phyloP scores from a whole-genome alignment of 2,329 filamentous ascomycete genomes.

The Pseudopyrenochaeta lycopersici region DNA sequence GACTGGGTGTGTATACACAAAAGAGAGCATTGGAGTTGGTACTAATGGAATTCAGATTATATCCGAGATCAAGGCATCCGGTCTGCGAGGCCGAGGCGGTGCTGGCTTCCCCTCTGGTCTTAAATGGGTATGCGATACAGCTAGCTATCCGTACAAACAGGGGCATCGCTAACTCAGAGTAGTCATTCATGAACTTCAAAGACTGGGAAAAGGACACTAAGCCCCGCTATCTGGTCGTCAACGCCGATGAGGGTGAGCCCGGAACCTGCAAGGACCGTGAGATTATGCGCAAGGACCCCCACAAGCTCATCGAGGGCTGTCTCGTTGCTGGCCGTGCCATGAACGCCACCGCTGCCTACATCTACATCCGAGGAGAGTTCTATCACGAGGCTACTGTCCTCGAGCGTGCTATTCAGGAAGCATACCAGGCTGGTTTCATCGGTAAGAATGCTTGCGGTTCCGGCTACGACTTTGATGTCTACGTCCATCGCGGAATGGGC shows the following conservation, averaged over 20 bases:
- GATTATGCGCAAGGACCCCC: conserved; percentile 99
- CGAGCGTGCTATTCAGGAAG: conserved; percentile 96
- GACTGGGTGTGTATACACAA: conserved; percentile 74
- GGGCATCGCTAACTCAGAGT: conserved; percentile 31
- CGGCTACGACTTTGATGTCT: conserved; percentile 98
- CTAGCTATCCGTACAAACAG: conserved; percentile 1
- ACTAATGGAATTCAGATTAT: conserved; percentile 73
- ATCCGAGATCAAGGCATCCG: conserved; percentile 94
- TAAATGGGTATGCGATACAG: conserved; percentile 81
- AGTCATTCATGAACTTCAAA: conserved; percentile 99
- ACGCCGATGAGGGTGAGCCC: conserved; percentile 97
- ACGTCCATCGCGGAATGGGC: conserved; percentile 93
- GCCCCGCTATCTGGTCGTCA: conserved; percentile 96
- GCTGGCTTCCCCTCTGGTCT: conserved; percentile 97
- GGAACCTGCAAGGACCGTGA: conserved; percentile 99
- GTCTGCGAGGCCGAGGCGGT: conserved; percentile 92
- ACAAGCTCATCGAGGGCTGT: conserved; percentile 98
- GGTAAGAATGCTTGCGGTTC: conserved; percentile 98
- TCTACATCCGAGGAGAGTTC: conserved; percentile 99
- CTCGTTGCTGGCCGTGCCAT: conserved; percentile 95
- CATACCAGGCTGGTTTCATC: conserved; percentile 91
- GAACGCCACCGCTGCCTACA: conserved; percentile 98
- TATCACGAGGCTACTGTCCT: conserved; percentile 93
- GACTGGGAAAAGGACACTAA: conserved; percentile 98
- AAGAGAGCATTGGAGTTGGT: not conserved